A percentile compares a stretch with the other conserved stretches of the same genome.
Evolutionary conservation across 164 flowering plant species (phyloP).

Genomic region (Hamamelis virginiana): DNA sequence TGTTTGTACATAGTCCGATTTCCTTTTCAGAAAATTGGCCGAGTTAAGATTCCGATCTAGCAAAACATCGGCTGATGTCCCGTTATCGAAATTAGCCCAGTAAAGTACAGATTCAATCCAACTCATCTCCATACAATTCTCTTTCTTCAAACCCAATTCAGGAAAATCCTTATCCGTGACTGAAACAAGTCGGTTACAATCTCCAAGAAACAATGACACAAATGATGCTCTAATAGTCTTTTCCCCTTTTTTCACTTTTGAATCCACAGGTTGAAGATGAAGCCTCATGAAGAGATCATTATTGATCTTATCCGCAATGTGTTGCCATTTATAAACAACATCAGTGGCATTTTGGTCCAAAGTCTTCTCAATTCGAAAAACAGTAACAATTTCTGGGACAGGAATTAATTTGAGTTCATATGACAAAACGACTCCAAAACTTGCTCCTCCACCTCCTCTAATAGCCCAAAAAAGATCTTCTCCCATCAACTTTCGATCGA

Average conservation of each 20-base stretch:
- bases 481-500: constrained; percentile 36
- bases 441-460: too few relatives aligned
- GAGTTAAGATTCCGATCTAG: neutral
- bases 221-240: constrained; percentile 8
- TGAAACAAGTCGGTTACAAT: neutral
- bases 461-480: constrained; percentile 30
- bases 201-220: constrained; percentile 1
- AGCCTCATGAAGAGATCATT: constrained; percentile 1
- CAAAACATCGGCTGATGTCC: neutral
- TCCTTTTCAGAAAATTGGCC: constrained; percentile 11
- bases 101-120: constrained; percentile 15
- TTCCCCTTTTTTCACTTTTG: neutral
- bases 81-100: constrained; percentile 13
- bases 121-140: constrained; percentile 13
- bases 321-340: neutral
- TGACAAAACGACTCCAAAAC: constrained; percentile 26
- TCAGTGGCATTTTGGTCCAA: constrained; percentile 23
- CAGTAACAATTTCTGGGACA: constrained; percentile 24
- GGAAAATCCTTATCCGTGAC: constrained; percentile 6
- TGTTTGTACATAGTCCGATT: constrained; percentile 17
- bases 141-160: constrained; percentile 19
- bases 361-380: constrained; percentile 1
- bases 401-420: constrained; percentile 32
- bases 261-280: neutral
- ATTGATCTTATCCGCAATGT: neutral